phyloP scores from a whole-genome alignment of 441 rosid species.

The Aquilaria agallochum region DNA sequence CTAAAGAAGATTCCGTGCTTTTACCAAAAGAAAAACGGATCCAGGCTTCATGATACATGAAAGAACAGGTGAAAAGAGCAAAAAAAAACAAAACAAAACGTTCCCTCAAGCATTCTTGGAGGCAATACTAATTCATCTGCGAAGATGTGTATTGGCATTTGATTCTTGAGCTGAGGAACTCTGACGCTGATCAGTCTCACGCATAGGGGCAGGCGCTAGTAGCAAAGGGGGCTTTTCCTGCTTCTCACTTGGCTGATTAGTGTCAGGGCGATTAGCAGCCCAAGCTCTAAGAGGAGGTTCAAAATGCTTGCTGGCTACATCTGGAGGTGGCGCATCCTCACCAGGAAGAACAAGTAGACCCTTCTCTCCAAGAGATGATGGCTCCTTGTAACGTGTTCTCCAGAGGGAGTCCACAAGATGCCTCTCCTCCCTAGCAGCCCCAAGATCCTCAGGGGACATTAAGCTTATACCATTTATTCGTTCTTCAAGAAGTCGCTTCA shows the following conservation, averaged over 20 bases:
- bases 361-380: conserved; percentile 67
- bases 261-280: conserved; percentile 36
- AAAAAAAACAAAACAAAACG: too few relatives aligned
- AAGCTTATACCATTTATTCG: conserved; percentile 50
- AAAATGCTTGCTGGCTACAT: conserved; percentile 78
- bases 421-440: conserved; percentile 81
- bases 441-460: conserved; percentile 84
- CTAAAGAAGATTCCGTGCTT: too few relatives aligned
- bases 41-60: too few relatives aligned
- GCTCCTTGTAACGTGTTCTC: conserved; percentile 65
- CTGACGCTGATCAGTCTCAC: conserved; percentile 12
- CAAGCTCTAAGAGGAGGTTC: conserved; percentile 89
- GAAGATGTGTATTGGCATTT: conserved; percentile 11
- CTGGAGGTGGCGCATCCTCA: conserved; percentile 77
- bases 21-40: too few relatives aligned
- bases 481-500: conserved; percentile 71
- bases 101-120: too few relatives aligned
- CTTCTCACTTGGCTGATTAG: conserved; percentile 31
- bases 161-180: conserved; percentile 11
- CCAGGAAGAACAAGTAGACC: conserved; percentile 84
- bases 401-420: conserved; percentile 79
- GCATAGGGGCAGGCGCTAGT: conserved; percentile 45
- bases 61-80: too few relatives aligned
- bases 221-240: conserved; percentile 62
- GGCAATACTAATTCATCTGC: not conserved